Evolutionary conservation across 805 yeast genomes (phyloP).

Genomic region (Schwanniomyces vanrijiae): DNA sequence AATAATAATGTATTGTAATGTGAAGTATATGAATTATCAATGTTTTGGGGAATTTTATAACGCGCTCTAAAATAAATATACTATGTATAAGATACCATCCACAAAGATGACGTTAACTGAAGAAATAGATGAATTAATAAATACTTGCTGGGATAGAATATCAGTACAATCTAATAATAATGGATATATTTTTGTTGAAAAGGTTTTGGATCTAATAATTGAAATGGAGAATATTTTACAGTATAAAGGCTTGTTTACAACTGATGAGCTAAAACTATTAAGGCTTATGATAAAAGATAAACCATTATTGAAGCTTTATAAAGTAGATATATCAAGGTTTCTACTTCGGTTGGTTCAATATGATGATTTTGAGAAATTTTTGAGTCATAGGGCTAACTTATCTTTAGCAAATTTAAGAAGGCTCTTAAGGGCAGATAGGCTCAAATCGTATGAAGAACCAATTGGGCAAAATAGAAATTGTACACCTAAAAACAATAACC

Average conservation of each 20-base stretch:
- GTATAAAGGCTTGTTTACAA: slow-evolving; percentile 15
- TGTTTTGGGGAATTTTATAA: too few species aligned
- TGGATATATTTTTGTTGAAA: slow-evolving; percentile 22
- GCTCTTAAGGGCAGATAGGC: background rate
- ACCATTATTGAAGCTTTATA: slow-evolving; percentile 19
- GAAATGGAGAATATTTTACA: slow-evolving; percentile 20
- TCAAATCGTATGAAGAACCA: background rate
- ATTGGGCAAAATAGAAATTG: background rate
- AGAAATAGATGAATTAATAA: slow-evolving; percentile 18
- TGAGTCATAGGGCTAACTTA: slow-evolving; percentile 21
- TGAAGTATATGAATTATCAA: too few species aligned
- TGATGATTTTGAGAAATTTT: slow-evolving; percentile 17
- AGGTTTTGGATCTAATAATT: slow-evolving; percentile 17
- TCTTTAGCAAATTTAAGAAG: slow-evolving; percentile 4
- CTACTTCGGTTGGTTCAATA: slow-evolving; percentile 21
- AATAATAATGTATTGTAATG: too few species aligned
- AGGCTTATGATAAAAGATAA: slow-evolving; percentile 15
- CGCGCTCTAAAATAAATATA: too few species aligned
- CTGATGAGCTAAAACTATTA: slow-evolving; percentile 14
- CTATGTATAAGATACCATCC: too few species aligned
- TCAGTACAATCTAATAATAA: slow-evolving; percentile 5
- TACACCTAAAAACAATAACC: background rate
- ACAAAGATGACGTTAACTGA: background rate
- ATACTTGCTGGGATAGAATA: slow-evolving; percentile 19
- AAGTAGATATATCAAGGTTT: slow-evolving; percentile 22